Base-by-base conservation (phyloP, 2,329 filamentous ascomycete species). In the Paecilomyces dactylethromorphus region DNA sequence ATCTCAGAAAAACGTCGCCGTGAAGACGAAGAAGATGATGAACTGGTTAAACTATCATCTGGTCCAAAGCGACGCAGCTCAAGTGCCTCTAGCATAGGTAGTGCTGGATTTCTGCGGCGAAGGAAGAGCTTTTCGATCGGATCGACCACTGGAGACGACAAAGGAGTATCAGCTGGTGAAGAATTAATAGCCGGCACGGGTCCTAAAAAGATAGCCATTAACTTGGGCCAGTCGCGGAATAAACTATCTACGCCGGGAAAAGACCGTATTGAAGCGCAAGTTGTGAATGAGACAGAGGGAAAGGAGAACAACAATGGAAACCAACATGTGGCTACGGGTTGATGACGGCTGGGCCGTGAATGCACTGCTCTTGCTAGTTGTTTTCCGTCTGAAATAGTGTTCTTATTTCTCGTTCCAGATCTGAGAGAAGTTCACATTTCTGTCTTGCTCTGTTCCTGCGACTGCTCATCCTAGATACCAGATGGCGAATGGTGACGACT, bases 11-110 rank as follows among this genome's bases (percentile, higher is more conserved):
- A 97, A 75, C 88, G 93, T 54, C 85, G 93, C 54, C 85, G 94
- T 51, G 78, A 81, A 66, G 92, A 96, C 70, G 93, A 97, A 62
- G 93, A 97, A 53, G 92, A 96, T 58, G 92, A 97, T 64, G 91
- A 93, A 68, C 78, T 97, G n/a, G 87, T 87, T 57, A 96, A 94
- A 75, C 81, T 97, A 66, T 86, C 90, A 63, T 71, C 73, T 10
- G 76, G 73, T 24, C 71, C 76, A 1, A 80, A 80, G 64, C 73
- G 79, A 56, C 72, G 78, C 59, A 79, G 75, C 59, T 79, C 77
- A 12, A 75, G 69, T 12, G 70, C 69, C 33, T 69, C 72, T 54
- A 73, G 71, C 54, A 67, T 70, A 4, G 65, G 66, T 24, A 70
- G 71, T 53, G 66, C 70, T 13, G 71, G 71, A 8, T 62, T 68